Conservation (phyloP, 352 stramenopile species). For the Globisporangium takayamanum region DNA sequence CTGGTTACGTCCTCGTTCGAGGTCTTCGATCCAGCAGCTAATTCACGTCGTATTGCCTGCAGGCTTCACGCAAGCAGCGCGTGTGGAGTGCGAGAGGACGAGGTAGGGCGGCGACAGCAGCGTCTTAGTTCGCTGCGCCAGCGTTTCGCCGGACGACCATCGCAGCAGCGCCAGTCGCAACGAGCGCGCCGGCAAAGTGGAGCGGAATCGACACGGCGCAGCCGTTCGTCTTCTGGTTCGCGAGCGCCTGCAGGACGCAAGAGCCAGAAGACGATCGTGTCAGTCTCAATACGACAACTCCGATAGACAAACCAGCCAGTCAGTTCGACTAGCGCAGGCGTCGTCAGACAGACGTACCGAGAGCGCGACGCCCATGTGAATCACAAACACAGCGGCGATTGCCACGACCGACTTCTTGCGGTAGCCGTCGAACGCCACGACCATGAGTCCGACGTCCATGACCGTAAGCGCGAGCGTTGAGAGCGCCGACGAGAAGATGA, state of each 20-base stretch:
- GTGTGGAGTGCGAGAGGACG: no score
- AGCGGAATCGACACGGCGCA: conserved; percentile 72
- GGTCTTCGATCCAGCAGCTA: no score
- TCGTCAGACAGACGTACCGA: conserved; percentile 32
- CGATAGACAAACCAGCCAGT: conserved; percentile 1
- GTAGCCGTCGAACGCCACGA: conserved; percentile 79
- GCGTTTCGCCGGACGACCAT: conserved; percentile 35
- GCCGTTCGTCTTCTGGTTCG: conserved; percentile 73
- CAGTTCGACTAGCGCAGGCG: background rate
- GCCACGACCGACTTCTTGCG: conserved; percentile 45
- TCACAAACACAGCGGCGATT: conserved; percentile 47
- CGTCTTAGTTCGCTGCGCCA: conserved; percentile 2
- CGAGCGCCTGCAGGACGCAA: conserved; percentile 29
- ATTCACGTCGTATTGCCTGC: no score
- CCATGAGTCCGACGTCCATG: conserved; percentile 76
- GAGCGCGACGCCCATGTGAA: conserved; percentile 70
- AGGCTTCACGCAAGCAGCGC: no score
- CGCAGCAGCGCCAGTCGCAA: conserved; percentile 38
- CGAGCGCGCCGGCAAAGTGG: conserved; percentile 54
- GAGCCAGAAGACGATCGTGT: background rate
- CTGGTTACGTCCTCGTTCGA: no score
- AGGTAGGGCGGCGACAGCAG: no score
- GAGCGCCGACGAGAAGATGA: conserved; percentile 61
- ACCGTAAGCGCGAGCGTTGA: conserved; percentile 71
- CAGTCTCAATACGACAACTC: conserved; percentile 7